Evolutionary conservation across 495 filamentous ascomycete species (phyloP), one percentile per base, ranked within the genome.

Genomic region (Xylaria curta): DNA sequence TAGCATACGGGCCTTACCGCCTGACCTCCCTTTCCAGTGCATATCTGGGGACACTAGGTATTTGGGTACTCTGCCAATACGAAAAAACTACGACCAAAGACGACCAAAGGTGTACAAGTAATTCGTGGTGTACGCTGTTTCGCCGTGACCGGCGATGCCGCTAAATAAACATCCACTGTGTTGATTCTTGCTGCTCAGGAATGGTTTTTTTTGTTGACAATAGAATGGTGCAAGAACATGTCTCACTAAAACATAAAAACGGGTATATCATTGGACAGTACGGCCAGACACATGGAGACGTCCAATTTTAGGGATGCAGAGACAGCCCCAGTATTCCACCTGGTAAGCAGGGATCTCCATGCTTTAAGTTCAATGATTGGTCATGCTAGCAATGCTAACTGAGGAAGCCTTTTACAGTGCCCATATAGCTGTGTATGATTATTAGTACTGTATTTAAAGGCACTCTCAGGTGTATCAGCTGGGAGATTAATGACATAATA

Each of bases 141-240:
- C 42, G 47, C 47, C 65, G 56, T 67, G 31, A 3, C 28, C 47
- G 47, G 42, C 28, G 33, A 36, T 56, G 10, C 49, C 49, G 31
- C 33, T 67, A 26, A 56, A 44, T 10, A 66, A 66, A 42, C 38
- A 7, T 44, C 21, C 36, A 63, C 60, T 44, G 60, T 62, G 60
- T 62, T 62, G 38, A 44, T 17, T 61, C 36, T 62, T n/a, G 60
- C 21, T 15, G 10, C 36, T 44, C 38, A 38, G 62, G 62, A 65
- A 65, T 47, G 62, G 7, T 42, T 19, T 31, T 21, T 28, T 59
- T 68, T 68, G 65, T 68, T 68, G 66, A 68, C 66, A 69, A 59
- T 49, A 40, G 17, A 47, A n/a, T 67, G 40, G 38, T n/a, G 13
- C 54, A 69, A 24, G 54, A 21, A 67, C 17, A 19, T 6, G 66